Percentiles rank a stretch among this genome's conserved stretches.
Evolutionary conservation across 2,329 filamentous ascomycete genomes (phyloP).

Genomic region (Colletotrichum orbiculare): DNA sequence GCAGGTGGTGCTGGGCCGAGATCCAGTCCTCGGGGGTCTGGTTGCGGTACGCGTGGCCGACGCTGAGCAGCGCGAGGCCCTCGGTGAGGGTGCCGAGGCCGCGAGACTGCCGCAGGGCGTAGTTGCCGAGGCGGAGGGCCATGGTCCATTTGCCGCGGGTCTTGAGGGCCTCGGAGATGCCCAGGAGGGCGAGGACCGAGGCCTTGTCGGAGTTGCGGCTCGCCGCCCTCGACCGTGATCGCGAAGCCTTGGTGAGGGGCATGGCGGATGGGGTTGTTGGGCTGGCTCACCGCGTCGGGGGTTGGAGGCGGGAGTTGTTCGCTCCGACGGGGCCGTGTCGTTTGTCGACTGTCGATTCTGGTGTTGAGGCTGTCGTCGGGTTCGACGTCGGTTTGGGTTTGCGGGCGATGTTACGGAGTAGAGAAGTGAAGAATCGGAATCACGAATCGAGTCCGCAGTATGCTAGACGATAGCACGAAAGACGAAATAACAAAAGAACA

Average conservation of each 20-base stretch:
- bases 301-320: slow-evolving; percentile 8
- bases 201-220: slow-evolving; percentile 34
- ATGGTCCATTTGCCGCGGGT: slow-evolving; percentile 34
- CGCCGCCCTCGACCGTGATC: slow-evolving; percentile 36
- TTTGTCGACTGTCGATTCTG: background rate
- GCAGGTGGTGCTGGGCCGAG: slow-evolving; percentile 32
- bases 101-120: slow-evolving; percentile 27
- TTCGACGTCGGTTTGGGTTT: background rate
- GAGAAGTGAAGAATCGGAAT: too few relatives aligned
- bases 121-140: slow-evolving; percentile 25
- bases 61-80: slow-evolving; percentile 34
- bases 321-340: slow-evolving; percentile 7
- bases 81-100: slow-evolving; percentile 33
- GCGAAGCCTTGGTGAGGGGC: slow-evolving; percentile 31
- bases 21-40: slow-evolving; percentile 35
- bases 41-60: slow-evolving; percentile 37
- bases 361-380: slow-evolving; percentile 1
- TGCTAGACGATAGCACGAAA: too few relatives aligned
- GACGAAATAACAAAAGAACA: background rate
- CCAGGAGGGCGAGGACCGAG: slow-evolving; percentile 33
- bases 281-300: slow-evolving; percentile 35
- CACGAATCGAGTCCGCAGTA: background rate
- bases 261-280: slow-evolving; percentile 33
- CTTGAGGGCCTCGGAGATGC: slow-evolving; percentile 34
- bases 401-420: background rate